Conservation (phyloP, 1,284 basidiomycete species). For the Singerocomus rubriflavus region DNA sequence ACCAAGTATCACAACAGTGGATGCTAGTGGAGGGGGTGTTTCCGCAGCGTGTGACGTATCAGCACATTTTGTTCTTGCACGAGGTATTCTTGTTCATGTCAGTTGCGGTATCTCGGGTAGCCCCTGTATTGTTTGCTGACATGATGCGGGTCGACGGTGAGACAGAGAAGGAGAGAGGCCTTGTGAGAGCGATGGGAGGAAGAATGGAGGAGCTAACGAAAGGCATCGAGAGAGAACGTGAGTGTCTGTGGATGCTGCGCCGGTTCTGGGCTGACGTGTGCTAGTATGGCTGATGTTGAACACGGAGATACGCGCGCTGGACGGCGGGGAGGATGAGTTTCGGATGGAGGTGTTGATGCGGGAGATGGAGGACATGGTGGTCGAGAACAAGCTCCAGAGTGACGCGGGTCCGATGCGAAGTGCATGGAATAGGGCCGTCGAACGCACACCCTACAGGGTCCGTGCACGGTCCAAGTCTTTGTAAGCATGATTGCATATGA, state of each 20-base stretch:
- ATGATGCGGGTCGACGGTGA: conserved; percentile 16
- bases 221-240: conserved; percentile 31
- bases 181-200: conserved; percentile 22
- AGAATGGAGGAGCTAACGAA: conserved; percentile 19
- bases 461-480: conserved; percentile 31
- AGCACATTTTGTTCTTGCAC: conserved; percentile 75
- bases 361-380: conserved; percentile 62
- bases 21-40: conserved; percentile 51
- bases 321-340: conserved; percentile 20
- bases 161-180: conserved; percentile 13
- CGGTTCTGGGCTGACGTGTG: conserved; percentile 1
- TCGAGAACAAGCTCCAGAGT: conserved; percentile 56
- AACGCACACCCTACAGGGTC: not conserved
- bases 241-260: conserved; percentile 1
- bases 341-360: conserved; percentile 42
- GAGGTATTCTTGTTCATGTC: conserved; percentile 71
- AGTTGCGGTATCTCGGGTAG: conserved; percentile 66
- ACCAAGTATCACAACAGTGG: conserved; percentile 19
- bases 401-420: conserved; percentile 51
- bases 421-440: conserved; percentile 46
- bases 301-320: conserved; percentile 13
- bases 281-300: conserved; percentile 27
- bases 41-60: conserved; percentile 64
- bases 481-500: conserved; percentile 22
- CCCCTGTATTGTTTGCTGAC: conserved; percentile 56